These are phyloP conservation scores for Pseudogymnoascus sp. DNA, from an alignment of 2,329 filamentous ascomycete species.

Conservation along the genomic window DNA sequence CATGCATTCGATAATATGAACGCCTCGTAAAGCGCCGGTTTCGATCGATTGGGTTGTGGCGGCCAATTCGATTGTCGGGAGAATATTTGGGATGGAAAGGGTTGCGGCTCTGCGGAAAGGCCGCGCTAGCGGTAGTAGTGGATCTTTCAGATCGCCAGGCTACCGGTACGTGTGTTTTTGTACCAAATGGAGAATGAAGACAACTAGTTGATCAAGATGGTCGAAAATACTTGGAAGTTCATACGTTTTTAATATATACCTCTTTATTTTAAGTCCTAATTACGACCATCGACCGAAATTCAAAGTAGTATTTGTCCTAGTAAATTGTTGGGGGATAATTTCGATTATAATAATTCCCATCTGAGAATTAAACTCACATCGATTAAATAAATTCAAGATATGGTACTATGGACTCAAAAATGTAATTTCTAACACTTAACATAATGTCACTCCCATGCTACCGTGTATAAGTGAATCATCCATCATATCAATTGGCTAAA, in stretches of 20 bases:
- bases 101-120: constrained; percentile 10
- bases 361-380: not conserved
- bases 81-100: constrained; percentile 7
- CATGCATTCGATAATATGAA: constrained; percentile 27
- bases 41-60: constrained; percentile 8
- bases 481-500: not conserved
- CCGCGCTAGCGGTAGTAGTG: not conserved
- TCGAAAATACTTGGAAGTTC: not conserved
- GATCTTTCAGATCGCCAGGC: not conserved
- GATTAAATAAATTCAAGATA: not conserved
- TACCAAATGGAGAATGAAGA: not conserved
- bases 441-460: not conserved
- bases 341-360: not conserved
- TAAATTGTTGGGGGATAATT: not conserved
- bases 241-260: not conserved
- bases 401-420: not conserved
- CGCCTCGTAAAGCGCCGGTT: constrained; percentile 23
- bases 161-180: not conserved
- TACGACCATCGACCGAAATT: not conserved
- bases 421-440: not conserved
- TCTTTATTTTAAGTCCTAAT: not conserved
- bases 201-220: not conserved
- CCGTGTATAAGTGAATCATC: too few species aligned
- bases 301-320: too few species aligned
- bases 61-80: not conserved